Percentiles rank a stretch among this genome's conserved stretches.
Evolutionary conservation across 2,329 filamentous ascomycete species (phyloP).

Genomic region (Aspergillus hortae): DNA sequence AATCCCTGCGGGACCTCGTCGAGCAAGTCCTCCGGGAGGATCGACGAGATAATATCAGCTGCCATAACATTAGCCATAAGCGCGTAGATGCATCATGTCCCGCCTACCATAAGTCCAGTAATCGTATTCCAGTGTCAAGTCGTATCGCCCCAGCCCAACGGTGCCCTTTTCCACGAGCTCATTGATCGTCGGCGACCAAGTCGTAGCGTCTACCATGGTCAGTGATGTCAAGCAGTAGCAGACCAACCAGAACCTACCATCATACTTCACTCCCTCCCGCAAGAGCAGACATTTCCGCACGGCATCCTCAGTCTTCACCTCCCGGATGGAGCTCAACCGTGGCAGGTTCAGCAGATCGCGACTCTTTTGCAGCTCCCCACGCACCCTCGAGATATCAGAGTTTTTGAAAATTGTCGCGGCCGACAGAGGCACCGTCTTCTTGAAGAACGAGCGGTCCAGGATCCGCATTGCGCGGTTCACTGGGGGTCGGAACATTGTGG

Average conservation of each 20-base stretch:
- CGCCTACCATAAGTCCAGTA: conserved; percentile 75
- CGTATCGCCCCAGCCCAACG: conserved; percentile 69
- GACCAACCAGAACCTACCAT: conserved; percentile 33
- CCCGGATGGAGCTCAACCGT: conserved; percentile 59
- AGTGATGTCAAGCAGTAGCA: conserved; percentile 12
- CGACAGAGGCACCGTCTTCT: conserved; percentile 68
- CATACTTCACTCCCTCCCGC: conserved; percentile 33
- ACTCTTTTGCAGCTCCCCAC: conserved; percentile 62
- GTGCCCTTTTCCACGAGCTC: conserved; percentile 67
- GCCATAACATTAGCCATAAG: conserved; percentile 5
- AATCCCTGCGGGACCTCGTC: conserved; percentile 83
- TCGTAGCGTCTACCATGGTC: conserved; percentile 57
- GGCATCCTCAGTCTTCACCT: conserved; percentile 49
- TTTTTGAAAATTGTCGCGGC: conserved; percentile 75
- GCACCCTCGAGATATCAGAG: conserved; percentile 69
- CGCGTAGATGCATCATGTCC: background rate
- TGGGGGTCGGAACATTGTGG: conserved; percentile 69
- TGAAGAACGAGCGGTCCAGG: conserved; percentile 81
- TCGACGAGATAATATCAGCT: conserved; percentile 78
- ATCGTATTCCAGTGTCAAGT: conserved; percentile 73
- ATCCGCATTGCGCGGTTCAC: conserved; percentile 73
- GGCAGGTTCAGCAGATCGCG: conserved; percentile 64
- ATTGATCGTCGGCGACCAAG: conserved; percentile 69
- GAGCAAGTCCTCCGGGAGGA: conserved; percentile 75
- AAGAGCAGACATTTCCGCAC: conserved; percentile 39